Evolutionary conservation across 495 filamentous ascomycete species (phyloP), one percentile per base, ranked within the genome.

Genomic region (Beverwykella pulmonaria): DNA sequence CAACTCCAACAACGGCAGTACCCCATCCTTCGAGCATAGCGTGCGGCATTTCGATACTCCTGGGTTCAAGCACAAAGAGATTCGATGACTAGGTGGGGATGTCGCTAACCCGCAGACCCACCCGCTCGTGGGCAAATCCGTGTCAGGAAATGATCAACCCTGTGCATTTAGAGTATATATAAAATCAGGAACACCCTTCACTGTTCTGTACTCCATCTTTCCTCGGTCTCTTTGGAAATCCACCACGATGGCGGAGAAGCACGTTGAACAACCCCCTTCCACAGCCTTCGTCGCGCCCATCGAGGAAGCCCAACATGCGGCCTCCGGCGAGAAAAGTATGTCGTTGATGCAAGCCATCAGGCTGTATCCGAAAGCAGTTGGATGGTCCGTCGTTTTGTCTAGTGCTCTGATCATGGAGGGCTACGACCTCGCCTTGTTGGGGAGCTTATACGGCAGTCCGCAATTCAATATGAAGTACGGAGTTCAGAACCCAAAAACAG

Each of bases 401-500:
- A 44, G 39, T n/a, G 39, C 39, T 44, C 39, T 44, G 17, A 72
- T 79, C 47, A 82, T 82, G 80, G 78, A 80, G 34, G 78, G 76
- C 12, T 82, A 77, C 63, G 80, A 82, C 67, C 67, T 74, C 1
- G 63, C 64, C 17, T 58, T 79, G n/a, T 47, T 81, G 32, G 65
- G 67, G 25, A 68, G 46, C 54, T 70, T 81, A 47, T 76, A 72
- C 66, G 79, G 67, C 2, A 69, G 67, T 32, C 73, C 76, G 0
- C 59, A 68, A 10, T 82, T 80, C 70, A 72, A 74, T 39, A 64
- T 57, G 54, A 68, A 70, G 27, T 74, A 68, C 47, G 72, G 72
- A 22, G 30, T 52, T 27, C 67, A 66, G 49, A 53, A 61, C 8
- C 46, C 59, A 2, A 39, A 64, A 23, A 68, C 44, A 20, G 74